phyloP scores from a whole-genome alignment of 129 eudicot species.

The Lactuca sativa region DNA sequence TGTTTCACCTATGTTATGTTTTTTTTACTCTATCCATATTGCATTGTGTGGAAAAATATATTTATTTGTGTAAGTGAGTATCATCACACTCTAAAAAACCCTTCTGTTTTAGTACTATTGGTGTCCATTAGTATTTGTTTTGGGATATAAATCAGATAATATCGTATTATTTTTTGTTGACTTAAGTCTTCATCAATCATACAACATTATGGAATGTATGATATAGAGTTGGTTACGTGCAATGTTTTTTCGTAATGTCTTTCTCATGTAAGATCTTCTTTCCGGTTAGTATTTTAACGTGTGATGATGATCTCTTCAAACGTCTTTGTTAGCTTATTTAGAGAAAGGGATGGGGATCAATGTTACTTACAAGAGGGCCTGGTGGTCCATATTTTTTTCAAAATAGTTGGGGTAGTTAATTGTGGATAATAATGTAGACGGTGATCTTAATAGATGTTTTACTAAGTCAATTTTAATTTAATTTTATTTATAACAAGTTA shows the following conservation, averaged over 20 bases:
- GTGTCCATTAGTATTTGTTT: too few relatives aligned
- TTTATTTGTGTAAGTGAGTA: too few relatives aligned
- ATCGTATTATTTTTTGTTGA: too few relatives aligned
- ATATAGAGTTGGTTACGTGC: background rate
- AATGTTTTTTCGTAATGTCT: background rate
- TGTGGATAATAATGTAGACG: background rate
- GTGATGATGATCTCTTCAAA: background rate
- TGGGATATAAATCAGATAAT: too few relatives aligned
- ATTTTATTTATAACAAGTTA: background rate
- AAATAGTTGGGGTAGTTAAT: background rate
- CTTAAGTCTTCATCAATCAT: too few relatives aligned
- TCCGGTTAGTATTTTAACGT: background rate
- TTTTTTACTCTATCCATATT: too few relatives aligned
- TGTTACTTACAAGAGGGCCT: background rate
- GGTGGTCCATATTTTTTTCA: background rate
- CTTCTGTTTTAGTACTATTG: too few relatives aligned
- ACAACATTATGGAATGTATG: background rate
- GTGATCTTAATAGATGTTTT: background rate
- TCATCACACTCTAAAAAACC: too few relatives aligned
- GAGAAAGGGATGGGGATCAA: background rate
- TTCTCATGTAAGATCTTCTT: background rate
- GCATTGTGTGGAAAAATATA: too few relatives aligned
- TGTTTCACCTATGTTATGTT: too few relatives aligned
- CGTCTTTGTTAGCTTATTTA: background rate
- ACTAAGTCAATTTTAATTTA: background rate